Conservation (phyloP, 768 basidiomycete genomes). For the Russula olivacea region DNA sequence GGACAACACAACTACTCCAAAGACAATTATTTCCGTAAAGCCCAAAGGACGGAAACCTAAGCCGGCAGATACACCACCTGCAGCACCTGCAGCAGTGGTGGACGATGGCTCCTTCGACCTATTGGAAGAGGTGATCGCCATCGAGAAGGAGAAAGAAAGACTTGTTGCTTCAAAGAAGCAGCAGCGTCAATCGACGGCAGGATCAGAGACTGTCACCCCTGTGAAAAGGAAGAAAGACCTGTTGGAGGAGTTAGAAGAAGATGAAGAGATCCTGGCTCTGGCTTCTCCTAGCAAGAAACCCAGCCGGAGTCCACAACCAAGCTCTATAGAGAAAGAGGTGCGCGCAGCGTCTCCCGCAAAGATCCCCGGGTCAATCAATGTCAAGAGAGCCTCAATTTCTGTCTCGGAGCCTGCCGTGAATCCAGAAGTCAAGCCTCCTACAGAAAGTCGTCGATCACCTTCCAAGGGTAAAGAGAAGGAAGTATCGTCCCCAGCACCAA, state of each 20-base stretch:
- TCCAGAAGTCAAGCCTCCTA: slow-evolving; percentile 9
- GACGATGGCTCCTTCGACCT: slow-evolving; percentile 81
- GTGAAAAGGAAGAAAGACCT: slow-evolving; percentile 49
- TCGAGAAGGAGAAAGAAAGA: slow-evolving; percentile 43
- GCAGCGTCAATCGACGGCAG: slow-evolving; percentile 26
- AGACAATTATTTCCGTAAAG: slow-evolving; percentile 17
- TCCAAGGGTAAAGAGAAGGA: slow-evolving; percentile 61
- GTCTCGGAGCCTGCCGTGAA: slow-evolving; percentile 2
- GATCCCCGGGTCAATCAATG: slow-evolving; percentile 17
- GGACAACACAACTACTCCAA: slow-evolving; percentile 15
- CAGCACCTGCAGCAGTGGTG: slow-evolving; percentile 45
- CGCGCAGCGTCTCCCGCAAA: slow-evolving; percentile 17
- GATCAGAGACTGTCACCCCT: slow-evolving; percentile 19
- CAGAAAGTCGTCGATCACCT: slow-evolving; percentile 31
- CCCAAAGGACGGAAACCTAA: slow-evolving; percentile 41
- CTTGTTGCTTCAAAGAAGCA: slow-evolving; percentile 24
- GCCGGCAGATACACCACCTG: slow-evolving; percentile 45
- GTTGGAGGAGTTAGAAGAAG: slow-evolving; percentile 35
- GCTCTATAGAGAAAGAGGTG: slow-evolving; percentile 23
- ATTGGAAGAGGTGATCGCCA: slow-evolving; percentile 74
- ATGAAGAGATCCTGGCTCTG: slow-evolving; percentile 60
- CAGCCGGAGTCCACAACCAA: slow-evolving; percentile 27
- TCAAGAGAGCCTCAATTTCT: slow-evolving; percentile 18
- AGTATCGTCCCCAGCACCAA: slow-evolving; percentile 29
- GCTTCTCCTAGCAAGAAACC: slow-evolving; percentile 59